Base-by-base conservation (phyloP, 306 rosid species). In the Quercus dentata region DNA sequence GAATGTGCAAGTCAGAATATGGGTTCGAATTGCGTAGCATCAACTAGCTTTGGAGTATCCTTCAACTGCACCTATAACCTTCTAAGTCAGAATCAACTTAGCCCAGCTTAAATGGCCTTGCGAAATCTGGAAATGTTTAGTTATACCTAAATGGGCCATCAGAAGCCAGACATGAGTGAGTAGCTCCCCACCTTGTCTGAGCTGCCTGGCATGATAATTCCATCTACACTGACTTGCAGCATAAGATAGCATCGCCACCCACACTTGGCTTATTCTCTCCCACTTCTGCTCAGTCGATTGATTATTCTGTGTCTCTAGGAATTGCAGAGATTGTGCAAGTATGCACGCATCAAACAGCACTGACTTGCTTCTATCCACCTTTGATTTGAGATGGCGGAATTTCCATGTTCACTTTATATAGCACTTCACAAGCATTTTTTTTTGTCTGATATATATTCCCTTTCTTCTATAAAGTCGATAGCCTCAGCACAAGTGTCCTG, bases 121-220 rank as follows among this genome's bases (percentile, higher is more conserved):
- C 10, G 51, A 8, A 44, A 10, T 44, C 51, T 44, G 51, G 51
- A 44, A 44, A 9, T 44, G 51, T 44, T 44, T 13, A 3, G 14
- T 44, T 44, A 44, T 44, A 10, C 51, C 51, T 2, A 44, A 13
- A 44, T 44, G 51, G 51, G 51, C 51, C 51, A 44, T 44, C 7
- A 81, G 56, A 69, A 85, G 83, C 83, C 83, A 85, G 6, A 85
- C 78, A 74, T 78, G 85, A 6, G 88, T 82, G 18, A 82, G 75
- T 51, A 82, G 41, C 28, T 82, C 75, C 0, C 85, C 81, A 28
- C 71, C 85, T 38, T 13, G 21, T 1, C 71, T 55, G 5, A 82
- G 85, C 9, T 63, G 69, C 23, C 52, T 62, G 3, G 73, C 75
- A 72, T 82, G 85, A 0, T 71, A 19, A 52, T 6, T 0, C 54